Percentiles rank a stretch among this genome's conserved stretches.
phyloP scores from a whole-genome alignment of 169 alveolate genomes.

The Eimeria maxima region DNA sequence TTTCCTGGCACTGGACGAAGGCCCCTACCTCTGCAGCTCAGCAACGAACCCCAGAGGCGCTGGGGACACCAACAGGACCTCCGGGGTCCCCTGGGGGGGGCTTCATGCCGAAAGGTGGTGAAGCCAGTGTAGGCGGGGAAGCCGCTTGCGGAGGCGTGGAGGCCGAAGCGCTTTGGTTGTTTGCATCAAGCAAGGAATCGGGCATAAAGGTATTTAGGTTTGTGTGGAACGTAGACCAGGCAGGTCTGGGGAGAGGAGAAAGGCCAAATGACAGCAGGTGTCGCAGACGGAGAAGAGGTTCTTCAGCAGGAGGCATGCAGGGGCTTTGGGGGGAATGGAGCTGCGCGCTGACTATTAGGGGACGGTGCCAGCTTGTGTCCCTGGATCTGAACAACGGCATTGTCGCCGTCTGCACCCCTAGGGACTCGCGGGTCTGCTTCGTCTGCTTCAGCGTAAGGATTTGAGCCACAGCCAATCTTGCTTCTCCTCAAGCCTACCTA shows the following conservation, averaged over 20 bases:
- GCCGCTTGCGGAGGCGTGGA: conserved; percentile 40
- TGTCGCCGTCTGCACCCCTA: conserved; percentile 68
- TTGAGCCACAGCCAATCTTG: not conserved
- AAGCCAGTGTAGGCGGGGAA: not conserved
- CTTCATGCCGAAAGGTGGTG: conserved; percentile 5
- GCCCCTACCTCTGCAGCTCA: conserved; percentile 44
- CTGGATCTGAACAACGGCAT: conserved; percentile 71
- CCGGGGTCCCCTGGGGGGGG: conserved; percentile 4
- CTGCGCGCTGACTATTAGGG: conserved; percentile 62
- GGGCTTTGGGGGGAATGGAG: conserved; percentile 50
- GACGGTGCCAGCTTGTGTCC: conserved; percentile 57
- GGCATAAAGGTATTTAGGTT: conserved; percentile 71
- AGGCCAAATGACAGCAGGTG: not conserved
- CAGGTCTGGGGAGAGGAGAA: not conserved
- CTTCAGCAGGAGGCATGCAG: not conserved
- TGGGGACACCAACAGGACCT: too few species aligned
- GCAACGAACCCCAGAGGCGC: not conserved
- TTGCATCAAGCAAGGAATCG: conserved; percentile 77
- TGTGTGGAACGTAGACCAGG: conserved; percentile 43
- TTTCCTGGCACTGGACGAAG: conserved; percentile 57
- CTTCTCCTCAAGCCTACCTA: not conserved
- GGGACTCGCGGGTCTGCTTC: conserved; percentile 68
- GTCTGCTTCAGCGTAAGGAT: conserved; percentile 68
- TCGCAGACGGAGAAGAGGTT: not conserved
- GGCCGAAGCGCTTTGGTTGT: conserved; percentile 81